These are phyloP conservation scores for Rhodamnia argentea DNA, from an alignment of 345 rosid genomes.

Conservation along the genomic window DNA sequence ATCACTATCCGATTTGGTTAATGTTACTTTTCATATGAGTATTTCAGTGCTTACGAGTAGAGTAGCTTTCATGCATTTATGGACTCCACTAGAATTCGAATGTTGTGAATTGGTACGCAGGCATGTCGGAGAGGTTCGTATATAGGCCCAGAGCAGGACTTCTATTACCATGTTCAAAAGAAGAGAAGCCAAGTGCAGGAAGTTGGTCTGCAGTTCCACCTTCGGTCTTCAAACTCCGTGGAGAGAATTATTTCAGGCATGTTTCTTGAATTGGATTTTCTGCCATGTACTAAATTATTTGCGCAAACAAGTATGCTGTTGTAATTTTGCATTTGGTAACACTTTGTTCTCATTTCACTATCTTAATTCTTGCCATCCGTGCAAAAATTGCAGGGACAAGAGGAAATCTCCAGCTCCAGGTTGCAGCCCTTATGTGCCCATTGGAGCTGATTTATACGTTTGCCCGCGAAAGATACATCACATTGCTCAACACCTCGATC, in stretches of 20 bases:
- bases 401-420: conserved; percentile 56
- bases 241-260: conserved; percentile 58
- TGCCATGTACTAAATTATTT: background rate
- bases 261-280: background rate
- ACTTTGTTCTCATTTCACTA: background rate
- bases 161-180: conserved; percentile 31
- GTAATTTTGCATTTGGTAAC: background rate
- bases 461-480: conserved; percentile 59
- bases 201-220: background rate
- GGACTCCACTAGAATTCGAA: background rate
- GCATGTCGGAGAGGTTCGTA: conserved; percentile 39
- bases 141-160: conserved; percentile 61
- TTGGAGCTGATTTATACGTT: conserved; percentile 56
- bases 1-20: background rate
- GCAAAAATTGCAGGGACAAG: conserved; percentile 40
- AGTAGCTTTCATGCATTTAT: background rate
- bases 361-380: background rate
- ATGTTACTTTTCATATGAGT: background rate
- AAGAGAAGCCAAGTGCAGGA: conserved; percentile 6
- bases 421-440: conserved; percentile 51
- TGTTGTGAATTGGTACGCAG: conserved; percentile 11
- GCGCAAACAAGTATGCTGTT: background rate
- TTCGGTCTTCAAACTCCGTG: conserved; percentile 16
- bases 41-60: background rate
- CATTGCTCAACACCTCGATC: conserved; percentile 76